Evolutionary conservation across 345 rosid genomes (phyloP).

Genomic region (Lumnitzera littorea): DNA sequence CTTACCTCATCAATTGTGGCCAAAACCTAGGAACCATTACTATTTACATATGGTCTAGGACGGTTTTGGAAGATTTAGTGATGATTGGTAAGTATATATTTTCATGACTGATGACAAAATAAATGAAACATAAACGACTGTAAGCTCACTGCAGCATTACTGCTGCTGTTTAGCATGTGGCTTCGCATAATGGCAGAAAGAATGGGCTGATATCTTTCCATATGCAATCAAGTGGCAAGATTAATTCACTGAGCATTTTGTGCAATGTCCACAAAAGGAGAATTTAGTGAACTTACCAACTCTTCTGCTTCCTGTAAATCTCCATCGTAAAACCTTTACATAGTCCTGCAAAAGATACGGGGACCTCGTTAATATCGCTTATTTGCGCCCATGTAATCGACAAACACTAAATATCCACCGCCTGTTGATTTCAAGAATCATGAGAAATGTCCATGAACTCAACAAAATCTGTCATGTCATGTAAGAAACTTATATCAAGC

Average conservation of each 20-base stretch:
- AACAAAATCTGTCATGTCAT: background rate
- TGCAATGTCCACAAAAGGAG: background rate
- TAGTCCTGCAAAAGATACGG: conserved; percentile 50
- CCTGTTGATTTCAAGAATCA: background rate
- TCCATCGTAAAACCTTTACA: conserved; percentile 61
- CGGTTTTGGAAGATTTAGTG: no score
- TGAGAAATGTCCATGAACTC: background rate
- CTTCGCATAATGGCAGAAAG: no score
- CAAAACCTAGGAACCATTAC: no score
- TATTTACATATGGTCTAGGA: no score
- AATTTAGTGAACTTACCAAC: conserved; percentile 54
- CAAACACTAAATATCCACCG: no score
- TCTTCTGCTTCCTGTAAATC: conserved; percentile 91
- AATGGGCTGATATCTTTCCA: background rate
- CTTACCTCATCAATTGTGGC: no score
- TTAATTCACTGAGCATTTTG: background rate
- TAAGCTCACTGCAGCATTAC: no score
- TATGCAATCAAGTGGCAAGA: background rate
- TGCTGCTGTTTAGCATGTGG: no score
- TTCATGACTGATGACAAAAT: no score
- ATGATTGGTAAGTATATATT: no score
- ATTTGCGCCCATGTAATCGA: no score
- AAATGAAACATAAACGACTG: no score
- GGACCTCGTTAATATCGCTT: background rate
- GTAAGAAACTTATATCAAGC: background rate